Evolutionary conservation across 352 stramenopile genomes (phyloP), one percentile per base, ranked within the genome.

Genomic region (Thalassiosira hispida): DNA sequence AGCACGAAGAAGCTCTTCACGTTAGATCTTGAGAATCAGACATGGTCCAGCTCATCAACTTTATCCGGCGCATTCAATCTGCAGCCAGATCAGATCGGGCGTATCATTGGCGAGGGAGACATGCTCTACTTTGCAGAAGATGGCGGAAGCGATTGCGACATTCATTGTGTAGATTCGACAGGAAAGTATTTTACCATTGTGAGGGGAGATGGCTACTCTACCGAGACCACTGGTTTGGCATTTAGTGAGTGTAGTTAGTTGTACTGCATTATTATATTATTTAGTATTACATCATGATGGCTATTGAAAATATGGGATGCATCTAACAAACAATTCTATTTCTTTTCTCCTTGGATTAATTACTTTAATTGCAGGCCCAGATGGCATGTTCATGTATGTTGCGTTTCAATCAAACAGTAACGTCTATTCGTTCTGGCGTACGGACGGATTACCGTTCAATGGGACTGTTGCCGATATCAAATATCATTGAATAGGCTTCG

Each of bases 1-100:
- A 42, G 33, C 5, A 3, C 16, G 2, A 76, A 82, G 49, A 29
- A 73, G 29, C 38, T 89, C 0, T 84, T 83, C 44, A 60, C 72
- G 31, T 67, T 89, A 16, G 68, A 89, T 62, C 61, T 89, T 42
- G 81, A 82, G n/a, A 33, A 52, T 7, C 67, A 61, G 31, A 81
- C 55, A 0, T 87, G 75, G 44, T n/a, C 53, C 9, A 64, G 55
- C 18, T 20, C 72, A 23, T 75, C 69, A 2, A 89, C 78, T 9
- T 47, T 68, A n/a, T 69, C 69, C 33, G 73, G 78, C 33, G 27
- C 69, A 16, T 89, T 86, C 53, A 61, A 79, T 77, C 40, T 64
- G 9, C 16, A 59, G 14, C 70, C 77, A 11, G 78, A 89, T 64
- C 78, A 86, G 55, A 38, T 88, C 35, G 35, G 18, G 16, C 35